These are phyloP conservation scores for Friedmanniomyces simplex DNA, from an alignment of 495 filamentous ascomycete genomes.

Conservation along the genomic window DNA sequence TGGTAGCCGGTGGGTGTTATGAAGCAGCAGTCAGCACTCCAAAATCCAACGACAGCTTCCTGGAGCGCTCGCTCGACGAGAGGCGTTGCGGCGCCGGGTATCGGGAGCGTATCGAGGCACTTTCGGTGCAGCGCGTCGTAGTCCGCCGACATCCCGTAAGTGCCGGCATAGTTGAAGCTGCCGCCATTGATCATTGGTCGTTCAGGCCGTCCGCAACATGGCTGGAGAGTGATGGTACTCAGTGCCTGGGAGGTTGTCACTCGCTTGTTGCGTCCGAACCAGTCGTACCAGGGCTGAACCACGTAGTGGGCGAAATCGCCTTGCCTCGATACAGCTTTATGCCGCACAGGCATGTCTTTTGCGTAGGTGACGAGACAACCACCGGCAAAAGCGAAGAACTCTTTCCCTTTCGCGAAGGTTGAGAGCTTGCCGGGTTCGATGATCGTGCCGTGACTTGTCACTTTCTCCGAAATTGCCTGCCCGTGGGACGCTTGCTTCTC, in stretches of 20 bases:
- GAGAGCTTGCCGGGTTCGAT: background rate
- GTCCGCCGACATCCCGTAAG: background rate
- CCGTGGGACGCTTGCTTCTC: background rate
- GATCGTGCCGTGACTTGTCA: background rate
- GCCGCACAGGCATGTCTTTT: background rate
- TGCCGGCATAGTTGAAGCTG: background rate
- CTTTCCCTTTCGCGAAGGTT: background rate
- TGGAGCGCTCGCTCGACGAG: background rate
- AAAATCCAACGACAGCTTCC: background rate
- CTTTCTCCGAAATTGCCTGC: background rate
- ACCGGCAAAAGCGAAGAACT: background rate
- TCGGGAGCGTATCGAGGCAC: background rate
- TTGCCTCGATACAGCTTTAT: background rate
- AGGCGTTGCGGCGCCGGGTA: background rate
- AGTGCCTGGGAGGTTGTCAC: background rate
- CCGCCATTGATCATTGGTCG: background rate
- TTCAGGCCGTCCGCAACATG: background rate
- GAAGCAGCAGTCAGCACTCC: background rate
- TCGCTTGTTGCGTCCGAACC: slow-evolving; percentile 1
- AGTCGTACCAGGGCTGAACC: background rate
- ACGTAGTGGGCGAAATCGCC: background rate
- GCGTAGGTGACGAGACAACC: background rate
- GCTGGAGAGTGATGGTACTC: background rate
- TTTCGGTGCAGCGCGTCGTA: background rate
- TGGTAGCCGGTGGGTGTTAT: slow-evolving; percentile 3